A percentile compares a stretch with the other conserved stretches of the same genome.
Evolutionary conservation across 2,329 filamentous ascomycete species (phyloP).

Genomic region (Bretziella fagacearum): DNA sequence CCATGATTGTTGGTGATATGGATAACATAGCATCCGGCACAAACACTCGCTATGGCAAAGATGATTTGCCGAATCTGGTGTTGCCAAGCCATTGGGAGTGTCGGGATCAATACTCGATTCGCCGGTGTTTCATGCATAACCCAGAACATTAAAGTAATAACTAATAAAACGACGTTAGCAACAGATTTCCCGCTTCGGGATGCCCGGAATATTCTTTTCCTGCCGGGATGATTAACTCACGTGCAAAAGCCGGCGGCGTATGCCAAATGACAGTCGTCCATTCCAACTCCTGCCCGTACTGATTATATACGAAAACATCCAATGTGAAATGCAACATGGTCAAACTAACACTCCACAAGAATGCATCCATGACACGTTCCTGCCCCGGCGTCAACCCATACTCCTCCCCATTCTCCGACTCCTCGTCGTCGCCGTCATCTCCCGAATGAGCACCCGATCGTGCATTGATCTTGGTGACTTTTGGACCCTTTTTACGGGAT

Average conservation of each 20-base stretch:
- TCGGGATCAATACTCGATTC: slow-evolving; percentile 32
- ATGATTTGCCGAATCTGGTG: slow-evolving; percentile 35
- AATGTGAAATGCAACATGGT: slow-evolving; percentile 60
- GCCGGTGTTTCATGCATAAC: slow-evolving; percentile 36
- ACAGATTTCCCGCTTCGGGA: not conserved
- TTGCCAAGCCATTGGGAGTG: slow-evolving; percentile 29
- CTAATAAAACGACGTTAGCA: slow-evolving; percentile 21
- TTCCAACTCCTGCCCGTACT: slow-evolving; percentile 52
- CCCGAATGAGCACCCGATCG: slow-evolving; percentile 11
- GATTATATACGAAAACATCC: slow-evolving; percentile 61
- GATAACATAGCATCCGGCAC: slow-evolving; percentile 62
- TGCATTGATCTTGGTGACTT: slow-evolving; percentile 10
- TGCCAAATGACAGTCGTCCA: slow-evolving; percentile 40
- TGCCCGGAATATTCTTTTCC: not conserved
- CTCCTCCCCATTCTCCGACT: slow-evolving; percentile 20
- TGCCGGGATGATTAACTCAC: not conserved
- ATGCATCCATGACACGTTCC: slow-evolving; percentile 37
- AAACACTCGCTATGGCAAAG: slow-evolving; percentile 46
- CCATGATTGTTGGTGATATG: slow-evolving; percentile 61
- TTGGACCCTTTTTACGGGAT: slow-evolving; percentile 15
- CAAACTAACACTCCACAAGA: slow-evolving; percentile 44
- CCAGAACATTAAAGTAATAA: slow-evolving; percentile 39
- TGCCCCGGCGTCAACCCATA: slow-evolving; percentile 26
- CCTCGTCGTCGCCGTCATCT: slow-evolving; percentile 22
- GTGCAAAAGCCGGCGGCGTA: slow-evolving; percentile 27